Base-by-base conservation (phyloP, 1,284 basidiomycete species). In the Rhodotorula sp. region DNA sequence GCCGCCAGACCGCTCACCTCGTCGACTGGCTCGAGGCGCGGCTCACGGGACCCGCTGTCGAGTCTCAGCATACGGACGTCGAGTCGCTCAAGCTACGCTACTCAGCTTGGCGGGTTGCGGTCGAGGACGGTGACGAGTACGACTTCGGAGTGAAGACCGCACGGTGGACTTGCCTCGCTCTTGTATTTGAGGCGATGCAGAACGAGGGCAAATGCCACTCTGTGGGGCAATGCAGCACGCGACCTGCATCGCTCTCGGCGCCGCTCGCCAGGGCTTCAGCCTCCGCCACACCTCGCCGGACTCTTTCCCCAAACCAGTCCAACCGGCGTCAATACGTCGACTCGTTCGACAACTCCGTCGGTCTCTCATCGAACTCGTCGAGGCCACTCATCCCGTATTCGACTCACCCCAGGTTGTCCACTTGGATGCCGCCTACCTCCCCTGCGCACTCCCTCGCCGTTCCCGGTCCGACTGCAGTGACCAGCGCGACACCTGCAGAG, bases 131-230 rank as follows among this genome's bases (percentile, higher is more conserved):
- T 13, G 49, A 46, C 32, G 55, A 55, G 27, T 58, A n/a, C 11
- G 36, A 24, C 0, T 62, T 36, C 22, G 70, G 70, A 11, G n/a
- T 32, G 27, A 54, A 57, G 51, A 39, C 62, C 5, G 56, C 56
- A 15, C 39, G 66, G 7, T 71, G 70, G 70, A 30, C 60, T 24
- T 52, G 24, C 34, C 47, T 65, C 9, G 52, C 66, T 7, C 36
- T 71, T 15, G 52, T 67, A 8, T 46, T 71, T 49, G 66, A 64
- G 11, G 4, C 52, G 29, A 22, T 68, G 15, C 17, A 17, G 29
- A 19, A 22, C 36, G 52, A 44, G 49, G 47, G 36, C n/a, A 27
- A 55, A 44, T 29, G 48, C 1, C 19, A 29, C 27, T 22, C 10
- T 4, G 17, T 17, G 10, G 20, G 61, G 20, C 29, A n/a, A 22